phyloP scores from a whole-genome alignment of 1,284 basidiomycete species.

The Stereum hirsutum region DNA sequence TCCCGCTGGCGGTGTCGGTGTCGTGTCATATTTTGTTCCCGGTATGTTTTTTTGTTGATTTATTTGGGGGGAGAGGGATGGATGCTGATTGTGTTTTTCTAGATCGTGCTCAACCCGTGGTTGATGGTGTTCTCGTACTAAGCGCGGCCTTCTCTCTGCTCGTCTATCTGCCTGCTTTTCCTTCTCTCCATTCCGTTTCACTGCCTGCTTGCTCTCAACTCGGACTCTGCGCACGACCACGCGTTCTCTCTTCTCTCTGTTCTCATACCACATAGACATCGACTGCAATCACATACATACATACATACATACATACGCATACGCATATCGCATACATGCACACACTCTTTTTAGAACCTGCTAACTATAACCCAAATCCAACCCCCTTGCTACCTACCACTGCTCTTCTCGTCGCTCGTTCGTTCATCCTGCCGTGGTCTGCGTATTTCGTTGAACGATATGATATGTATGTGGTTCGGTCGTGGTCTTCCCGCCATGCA shows the following conservation, averaged over 20 bases:
- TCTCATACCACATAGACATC: background rate
- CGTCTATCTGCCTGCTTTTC: background rate
- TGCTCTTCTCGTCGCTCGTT: too few species aligned
- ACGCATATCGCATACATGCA: background rate
- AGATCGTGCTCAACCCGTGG: conserved; percentile 41
- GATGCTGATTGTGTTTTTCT: conserved; percentile 1
- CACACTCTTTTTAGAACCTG: background rate
- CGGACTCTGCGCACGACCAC: background rate
- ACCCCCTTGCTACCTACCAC: too few species aligned
- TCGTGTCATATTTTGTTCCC: conserved; percentile 34
- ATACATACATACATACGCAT: too few species aligned
- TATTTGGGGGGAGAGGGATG: background rate
- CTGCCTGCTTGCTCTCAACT: background rate
- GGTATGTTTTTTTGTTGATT: conserved; percentile 13
- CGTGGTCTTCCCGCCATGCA: too few species aligned
- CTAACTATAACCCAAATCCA: background rate
- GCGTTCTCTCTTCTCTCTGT: background rate
- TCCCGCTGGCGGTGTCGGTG: conserved; percentile 29
- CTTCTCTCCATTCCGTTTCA: background rate
- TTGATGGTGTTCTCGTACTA: conserved; percentile 40
- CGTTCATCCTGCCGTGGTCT: too few species aligned
- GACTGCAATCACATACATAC: too few species aligned
- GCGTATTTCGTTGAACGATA: too few species aligned
- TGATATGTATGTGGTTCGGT: too few species aligned
- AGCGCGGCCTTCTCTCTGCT: conserved; percentile 10